phyloP scores from a whole-genome alignment of 2,329 filamentous ascomycete species.

The Cladophialophora psammophila region DNA sequence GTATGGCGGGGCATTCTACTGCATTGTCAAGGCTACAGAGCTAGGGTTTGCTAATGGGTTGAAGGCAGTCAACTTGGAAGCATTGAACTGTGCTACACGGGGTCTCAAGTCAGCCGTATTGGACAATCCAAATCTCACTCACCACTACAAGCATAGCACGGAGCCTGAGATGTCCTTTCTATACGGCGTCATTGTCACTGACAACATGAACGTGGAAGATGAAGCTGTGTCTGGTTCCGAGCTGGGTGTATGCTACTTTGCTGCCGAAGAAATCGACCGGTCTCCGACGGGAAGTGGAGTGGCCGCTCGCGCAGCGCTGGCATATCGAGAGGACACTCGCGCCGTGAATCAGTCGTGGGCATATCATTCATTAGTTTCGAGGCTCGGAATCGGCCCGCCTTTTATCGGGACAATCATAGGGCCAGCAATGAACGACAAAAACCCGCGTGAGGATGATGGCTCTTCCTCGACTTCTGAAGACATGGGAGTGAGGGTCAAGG shows the following conservation, averaged over 20 bases:
- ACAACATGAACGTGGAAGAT: conserved; percentile 32
- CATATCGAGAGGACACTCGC: conserved; percentile 44
- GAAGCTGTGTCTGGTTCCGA: conserved; percentile 45
- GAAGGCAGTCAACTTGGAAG: conserved; percentile 42
- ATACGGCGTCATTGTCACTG: conserved; percentile 53
- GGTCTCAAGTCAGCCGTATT: conserved; percentile 46
- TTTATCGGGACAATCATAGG: conserved; percentile 39
- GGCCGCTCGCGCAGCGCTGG: conserved; percentile 48
- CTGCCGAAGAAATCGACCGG: conserved; percentile 57
- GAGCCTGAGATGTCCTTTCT: conserved; percentile 47
- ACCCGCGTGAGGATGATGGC: background rate
- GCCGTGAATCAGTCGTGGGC: conserved; percentile 42
- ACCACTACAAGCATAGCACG: conserved; percentile 45
- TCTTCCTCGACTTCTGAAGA: background rate
- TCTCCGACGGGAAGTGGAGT: conserved; percentile 51
- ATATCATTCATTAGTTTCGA: conserved; percentile 50
- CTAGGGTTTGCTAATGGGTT: conserved; percentile 49
- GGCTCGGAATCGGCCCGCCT: conserved; percentile 38
- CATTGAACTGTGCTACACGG: conserved; percentile 45
- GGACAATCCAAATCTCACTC: conserved; percentile 30
- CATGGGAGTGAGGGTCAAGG: conserved; percentile 40
- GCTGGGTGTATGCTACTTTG: conserved; percentile 56
- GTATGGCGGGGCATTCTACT: conserved; percentile 58
- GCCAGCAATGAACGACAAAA: background rate
- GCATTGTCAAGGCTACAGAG: conserved; percentile 47